Evolutionary conservation across 345 rosid genomes (phyloP), one percentile per base, ranked within the genome.

Genomic region (Cardamine occulta): DNA sequence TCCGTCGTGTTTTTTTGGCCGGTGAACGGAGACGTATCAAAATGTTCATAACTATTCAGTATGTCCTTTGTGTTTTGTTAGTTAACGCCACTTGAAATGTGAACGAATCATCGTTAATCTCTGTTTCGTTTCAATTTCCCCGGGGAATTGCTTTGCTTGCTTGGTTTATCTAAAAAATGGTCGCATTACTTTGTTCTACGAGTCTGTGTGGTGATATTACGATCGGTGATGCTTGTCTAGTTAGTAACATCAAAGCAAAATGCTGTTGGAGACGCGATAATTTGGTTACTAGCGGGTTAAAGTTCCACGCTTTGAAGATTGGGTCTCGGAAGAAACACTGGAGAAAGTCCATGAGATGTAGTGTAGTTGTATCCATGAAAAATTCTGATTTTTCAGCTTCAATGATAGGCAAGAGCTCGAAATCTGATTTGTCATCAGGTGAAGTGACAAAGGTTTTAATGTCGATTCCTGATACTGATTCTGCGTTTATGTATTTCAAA

Each of bases 401-500:
- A 44, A 76, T 68, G 74, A 76, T 55, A 66, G 65, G 79, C 32
- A 79, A 71, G 80, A 79, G 70, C 34, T 68, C 32, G 12, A 86
- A 75, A 32, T 74, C 74, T 12, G 69, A 68, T 24, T 70, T 84
- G 42, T 80, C 88, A 6, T 83, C 90, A 10, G 84, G 78, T 37
- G 91, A 86, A 79, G 83, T 87, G 44, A 24, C 73, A 15, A 78
- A 66, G 74, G 82, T 72, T 78, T 68, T 94, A 72, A 81, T 55
- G 81, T 84, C 90, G 48, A 68, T 80, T 77, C 70, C 86, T 2
- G 90, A 88, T 77, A 82, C 89, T 1, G 82, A 75, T 61, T 81
- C 88, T 68, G 87, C 91, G 54, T 49, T 88, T 74, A 68, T 79
- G 3, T 91, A 89, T 83, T 91, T 94, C 37, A 86, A 82, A 59